phyloP scores from a whole-genome alignment of 192 early-diverging fungal species.

The Umbelopsis sp. region DNA sequence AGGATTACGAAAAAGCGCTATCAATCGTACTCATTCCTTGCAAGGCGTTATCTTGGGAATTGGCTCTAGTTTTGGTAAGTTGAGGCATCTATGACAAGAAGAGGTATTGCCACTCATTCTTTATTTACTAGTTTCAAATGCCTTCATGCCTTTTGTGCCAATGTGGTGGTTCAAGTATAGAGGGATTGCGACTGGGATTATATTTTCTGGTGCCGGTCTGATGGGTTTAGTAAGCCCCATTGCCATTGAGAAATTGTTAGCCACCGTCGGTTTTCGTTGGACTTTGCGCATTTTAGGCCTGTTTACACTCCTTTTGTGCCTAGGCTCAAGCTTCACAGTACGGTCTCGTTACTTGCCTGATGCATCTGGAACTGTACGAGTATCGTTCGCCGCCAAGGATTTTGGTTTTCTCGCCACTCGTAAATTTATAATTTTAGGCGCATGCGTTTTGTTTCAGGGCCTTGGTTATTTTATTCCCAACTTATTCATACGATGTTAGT shows the following conservation, averaged over 20 bases:
- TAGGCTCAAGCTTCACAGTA: not conserved
- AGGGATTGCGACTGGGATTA: constrained; percentile 12
- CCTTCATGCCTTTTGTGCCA: constrained; percentile 21
- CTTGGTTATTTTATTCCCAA: constrained; percentile 26
- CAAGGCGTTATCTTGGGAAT: too few relatives aligned
- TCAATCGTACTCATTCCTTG: too few relatives aligned
- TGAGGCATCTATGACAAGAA: not conserved
- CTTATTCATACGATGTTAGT: constrained; percentile 23
- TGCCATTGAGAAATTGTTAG: not conserved
- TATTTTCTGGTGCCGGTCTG: constrained; percentile 21
- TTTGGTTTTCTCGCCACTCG: constrained; percentile 3
- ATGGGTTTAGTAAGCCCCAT: constrained; percentile 11
- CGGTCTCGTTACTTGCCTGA: constrained; percentile 19
- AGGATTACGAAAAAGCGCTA: too few relatives aligned
- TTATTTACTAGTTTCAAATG: constrained; percentile 9
- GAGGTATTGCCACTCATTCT: not conserved
- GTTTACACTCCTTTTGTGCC: constrained; percentile 4
- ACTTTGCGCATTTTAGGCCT: constrained; percentile 19
- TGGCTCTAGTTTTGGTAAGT: not conserved
- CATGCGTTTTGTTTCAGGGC: constrained; percentile 1
- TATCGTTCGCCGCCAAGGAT: not conserved
- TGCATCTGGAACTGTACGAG: not conserved
- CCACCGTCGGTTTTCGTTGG: constrained; percentile 18
- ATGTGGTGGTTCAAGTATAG: constrained; percentile 24
- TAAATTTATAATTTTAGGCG: constrained; percentile 11